Conservation (phyloP, 345 rosid genomes). For the Pistacia atlantica region DNA sequence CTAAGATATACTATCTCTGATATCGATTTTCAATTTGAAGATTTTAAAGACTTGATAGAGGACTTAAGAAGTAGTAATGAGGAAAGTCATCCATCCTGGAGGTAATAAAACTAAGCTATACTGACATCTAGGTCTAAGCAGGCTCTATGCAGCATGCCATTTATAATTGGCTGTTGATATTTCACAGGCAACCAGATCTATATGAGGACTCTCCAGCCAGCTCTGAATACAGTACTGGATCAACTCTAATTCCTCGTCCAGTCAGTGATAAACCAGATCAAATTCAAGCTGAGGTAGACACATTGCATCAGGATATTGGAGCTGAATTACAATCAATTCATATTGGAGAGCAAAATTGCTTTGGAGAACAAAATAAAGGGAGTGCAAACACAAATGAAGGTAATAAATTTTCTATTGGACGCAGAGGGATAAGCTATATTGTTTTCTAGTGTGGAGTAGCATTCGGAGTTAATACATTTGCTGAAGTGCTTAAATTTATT, state of each 20-base stretch:
- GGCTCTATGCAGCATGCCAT: slow-evolving; percentile 19
- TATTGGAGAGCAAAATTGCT: slow-evolving; percentile 26
- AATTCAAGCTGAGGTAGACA: slow-evolving; percentile 40
- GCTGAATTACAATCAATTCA: slow-evolving; percentile 25
- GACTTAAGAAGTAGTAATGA: slow-evolving; percentile 59
- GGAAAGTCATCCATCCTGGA: slow-evolving; percentile 73
- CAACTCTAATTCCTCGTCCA: slow-evolving; percentile 47
- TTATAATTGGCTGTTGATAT: slow-evolving; percentile 22
- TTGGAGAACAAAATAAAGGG: slow-evolving; percentile 42
- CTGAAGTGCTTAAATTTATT: slow-evolving; percentile 20
- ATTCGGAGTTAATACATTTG: not conserved
- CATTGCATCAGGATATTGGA: slow-evolving; percentile 41
- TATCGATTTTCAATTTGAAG: slow-evolving; percentile 67
- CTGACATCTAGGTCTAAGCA: slow-evolving; percentile 7
- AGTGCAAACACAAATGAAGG: slow-evolving; percentile 50
- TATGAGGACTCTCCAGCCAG: slow-evolving; percentile 83
- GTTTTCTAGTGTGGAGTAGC: slow-evolving; percentile 8
- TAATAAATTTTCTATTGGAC: slow-evolving; percentile 20
- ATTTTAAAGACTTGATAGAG: slow-evolving; percentile 67
- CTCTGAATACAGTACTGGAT: slow-evolving; percentile 89
- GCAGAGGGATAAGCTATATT: not conserved
- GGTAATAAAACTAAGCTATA: slow-evolving; percentile 42
- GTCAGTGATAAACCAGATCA: slow-evolving; percentile 50
- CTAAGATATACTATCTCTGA: slow-evolving; percentile 54
- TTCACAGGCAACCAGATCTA: slow-evolving; percentile 73